phyloP scores from a whole-genome alignment of 1,284 basidiomycete species.

The Prillingera fragicola region DNA sequence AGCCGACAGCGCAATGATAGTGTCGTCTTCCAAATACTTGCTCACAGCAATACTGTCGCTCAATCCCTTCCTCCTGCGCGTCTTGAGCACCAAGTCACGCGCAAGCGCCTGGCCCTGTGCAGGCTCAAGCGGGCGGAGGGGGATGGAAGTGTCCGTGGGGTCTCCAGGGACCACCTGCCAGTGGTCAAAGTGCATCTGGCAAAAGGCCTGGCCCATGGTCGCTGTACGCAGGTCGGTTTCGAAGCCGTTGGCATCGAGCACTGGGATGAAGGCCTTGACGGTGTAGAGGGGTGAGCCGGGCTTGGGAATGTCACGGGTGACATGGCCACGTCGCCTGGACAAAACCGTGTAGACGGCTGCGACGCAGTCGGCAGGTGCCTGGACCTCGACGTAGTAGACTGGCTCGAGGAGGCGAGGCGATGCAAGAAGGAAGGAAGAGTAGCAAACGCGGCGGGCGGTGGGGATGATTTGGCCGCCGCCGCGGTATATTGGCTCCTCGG shows the following conservation, averaged over 20 bases:
- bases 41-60: conserved; percentile 90
- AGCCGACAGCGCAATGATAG: conserved; percentile 61
- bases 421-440: conserved; percentile 97
- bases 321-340: conserved; percentile 91
- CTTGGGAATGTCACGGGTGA: conserved; percentile 95
- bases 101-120: conserved; percentile 89
- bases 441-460: conserved; percentile 90
- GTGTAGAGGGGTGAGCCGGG: conserved; percentile 96
- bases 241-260: conserved; percentile 97
- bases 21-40: conserved; percentile 87
- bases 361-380: conserved; percentile 96
- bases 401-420: conserved; percentile 92
- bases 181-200: conserved; percentile 91
- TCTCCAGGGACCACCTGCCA: conserved; percentile 99
- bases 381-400: conserved; percentile 96
- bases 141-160: conserved; percentile 91
- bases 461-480: conserved; percentile 98
- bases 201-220: conserved; percentile 96
- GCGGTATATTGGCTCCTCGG: conserved; percentile 91
- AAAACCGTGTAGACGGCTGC: conserved; percentile 97
- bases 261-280: conserved; percentile 93
- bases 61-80: conserved; percentile 87
- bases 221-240: conserved; percentile 96
- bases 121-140: conserved; percentile 90
- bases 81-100: conserved; percentile 91